Conservation (phyloP, 208 protist genomes). For the Herpetomonas samuelpessoai region DNA sequence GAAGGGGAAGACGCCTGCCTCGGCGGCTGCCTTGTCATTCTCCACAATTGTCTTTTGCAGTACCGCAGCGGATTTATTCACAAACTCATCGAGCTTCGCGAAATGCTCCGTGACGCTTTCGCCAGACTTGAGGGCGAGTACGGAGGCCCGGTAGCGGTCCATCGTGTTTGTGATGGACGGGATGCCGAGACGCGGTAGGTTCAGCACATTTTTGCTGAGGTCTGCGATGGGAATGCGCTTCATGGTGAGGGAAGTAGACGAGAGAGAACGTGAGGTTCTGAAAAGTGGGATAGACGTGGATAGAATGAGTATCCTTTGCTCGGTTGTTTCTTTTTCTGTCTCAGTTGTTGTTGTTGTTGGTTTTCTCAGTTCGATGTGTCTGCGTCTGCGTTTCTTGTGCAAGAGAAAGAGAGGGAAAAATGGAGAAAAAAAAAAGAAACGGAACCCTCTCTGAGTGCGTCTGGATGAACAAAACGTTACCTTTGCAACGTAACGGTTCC, state of each 20-base stretch:
- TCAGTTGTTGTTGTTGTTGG: no score
- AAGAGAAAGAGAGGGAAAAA: constrained; percentile 5
- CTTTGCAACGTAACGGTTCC: no score
- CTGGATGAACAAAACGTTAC: no score
- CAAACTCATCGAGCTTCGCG: constrained; percentile 63
- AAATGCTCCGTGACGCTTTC: constrained; percentile 58
- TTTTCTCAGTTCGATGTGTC: no score
- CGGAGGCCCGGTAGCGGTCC: constrained; percentile 52
- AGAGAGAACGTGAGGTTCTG: neutral
- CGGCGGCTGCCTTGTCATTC: constrained; percentile 41
- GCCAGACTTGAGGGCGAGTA: constrained; percentile 54
- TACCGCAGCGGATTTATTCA: constrained; percentile 33
- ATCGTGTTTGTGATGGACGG: constrained; percentile 53
- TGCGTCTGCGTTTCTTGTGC: constrained; percentile 3
- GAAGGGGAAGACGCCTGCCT: constrained; percentile 41
- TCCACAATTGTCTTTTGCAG: constrained; percentile 74
- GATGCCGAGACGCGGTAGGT: constrained; percentile 74
- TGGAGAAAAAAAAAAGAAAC: no score
- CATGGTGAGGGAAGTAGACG: constrained; percentile 30
- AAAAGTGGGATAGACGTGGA: neutral
- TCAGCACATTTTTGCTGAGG: constrained; percentile 68
- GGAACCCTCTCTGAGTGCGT: no score
- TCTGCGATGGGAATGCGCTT: constrained; percentile 55
- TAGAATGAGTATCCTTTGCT: no score
- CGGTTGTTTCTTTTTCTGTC: no score